These are phyloP conservation scores for Triglochin maritima DNA, from an alignment of 106 monocot species.

Conservation along the genomic window DNA sequence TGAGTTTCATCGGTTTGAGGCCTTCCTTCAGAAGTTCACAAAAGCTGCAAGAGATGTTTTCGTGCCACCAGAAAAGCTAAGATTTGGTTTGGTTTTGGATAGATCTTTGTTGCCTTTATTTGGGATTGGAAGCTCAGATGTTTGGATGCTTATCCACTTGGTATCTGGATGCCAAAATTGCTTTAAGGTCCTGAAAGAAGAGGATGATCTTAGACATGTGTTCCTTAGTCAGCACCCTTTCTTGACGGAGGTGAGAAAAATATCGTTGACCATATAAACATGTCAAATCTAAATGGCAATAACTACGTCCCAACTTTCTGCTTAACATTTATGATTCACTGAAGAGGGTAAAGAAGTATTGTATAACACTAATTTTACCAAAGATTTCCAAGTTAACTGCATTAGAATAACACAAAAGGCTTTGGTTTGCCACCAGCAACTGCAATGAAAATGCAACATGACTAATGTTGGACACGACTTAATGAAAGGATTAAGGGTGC, in stretches of 20 bases:
- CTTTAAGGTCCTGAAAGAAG: slow-evolving; percentile 43
- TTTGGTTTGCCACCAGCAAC: no score
- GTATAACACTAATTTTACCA: no score
- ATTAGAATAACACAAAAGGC: no score
- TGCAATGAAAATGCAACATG: no score
- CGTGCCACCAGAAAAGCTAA: slow-evolving; percentile 63
- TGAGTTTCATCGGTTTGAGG: slow-evolving; percentile 49
- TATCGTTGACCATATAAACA: background rate
- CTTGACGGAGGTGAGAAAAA: slow-evolving; percentile 50
- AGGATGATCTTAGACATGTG: slow-evolving; percentile 42
- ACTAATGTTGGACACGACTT: no score
- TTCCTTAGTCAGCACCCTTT: slow-evolving; percentile 34
- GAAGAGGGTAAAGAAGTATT: no score
- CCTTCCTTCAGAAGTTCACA: slow-evolving; percentile 55
- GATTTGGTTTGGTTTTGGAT: slow-evolving; percentile 69
- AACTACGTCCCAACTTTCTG: no score
- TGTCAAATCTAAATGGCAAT: no score
- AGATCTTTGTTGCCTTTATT: slow-evolving; percentile 48
- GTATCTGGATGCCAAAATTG: slow-evolving; percentile 60
- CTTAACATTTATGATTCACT: no score
- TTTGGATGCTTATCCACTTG: slow-evolving; percentile 51
- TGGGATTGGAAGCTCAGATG: slow-evolving; percentile 32
- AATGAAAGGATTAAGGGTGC: no score
- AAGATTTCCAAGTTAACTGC: no score
- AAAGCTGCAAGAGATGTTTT: slow-evolving; percentile 49